These are phyloP conservation scores for Ganoderma lucidum DNA, from an alignment of 1,284 basidiomycete genomes.

Conservation along the genomic window DNA sequence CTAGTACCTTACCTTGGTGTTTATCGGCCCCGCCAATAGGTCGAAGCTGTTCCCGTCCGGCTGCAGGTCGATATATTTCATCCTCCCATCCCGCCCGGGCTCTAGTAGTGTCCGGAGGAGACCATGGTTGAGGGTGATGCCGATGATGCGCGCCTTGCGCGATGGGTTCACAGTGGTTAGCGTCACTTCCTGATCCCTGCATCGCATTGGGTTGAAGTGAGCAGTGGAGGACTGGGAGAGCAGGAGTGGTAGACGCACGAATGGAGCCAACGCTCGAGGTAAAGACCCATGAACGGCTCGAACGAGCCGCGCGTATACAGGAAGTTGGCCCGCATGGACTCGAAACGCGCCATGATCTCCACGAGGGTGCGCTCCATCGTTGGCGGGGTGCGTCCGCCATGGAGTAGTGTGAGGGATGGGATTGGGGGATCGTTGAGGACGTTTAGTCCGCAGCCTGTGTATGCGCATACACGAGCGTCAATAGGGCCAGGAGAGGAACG, in stretches of 20 bases:
- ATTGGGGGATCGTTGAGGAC: conserved; percentile 87
- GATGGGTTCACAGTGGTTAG: conserved; percentile 81
- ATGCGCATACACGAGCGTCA: conserved; percentile 5
- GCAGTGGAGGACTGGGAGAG: not conserved
- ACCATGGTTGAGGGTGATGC: conserved; percentile 90
- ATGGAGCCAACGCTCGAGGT: conserved; percentile 88
- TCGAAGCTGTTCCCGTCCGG: conserved; percentile 99
- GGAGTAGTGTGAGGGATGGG: conserved; percentile 77
- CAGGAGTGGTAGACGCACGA: conserved; percentile 63
- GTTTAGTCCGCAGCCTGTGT: conserved; percentile 90
- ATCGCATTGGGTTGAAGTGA: not conserved
- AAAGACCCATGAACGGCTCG: conserved; percentile 79
- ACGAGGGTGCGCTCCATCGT: conserved; percentile 80
- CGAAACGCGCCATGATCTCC: conserved; percentile 81
- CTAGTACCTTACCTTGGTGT: conserved; percentile 51
- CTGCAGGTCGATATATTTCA: conserved; percentile 72
- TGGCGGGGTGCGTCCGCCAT: conserved; percentile 50
- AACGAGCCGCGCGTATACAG: conserved; percentile 72
- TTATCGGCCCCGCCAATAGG: conserved; percentile 91
- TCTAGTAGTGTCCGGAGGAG: conserved; percentile 85
- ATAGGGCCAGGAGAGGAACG: not conserved
- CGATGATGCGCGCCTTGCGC: conserved; percentile 78
- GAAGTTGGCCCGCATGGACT: conserved; percentile 82
- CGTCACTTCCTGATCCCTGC: conserved; percentile 86
- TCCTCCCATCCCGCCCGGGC: conserved; percentile 36